phyloP scores from a whole-genome alignment of 306 rosid species.

The Neltuma alba region DNA sequence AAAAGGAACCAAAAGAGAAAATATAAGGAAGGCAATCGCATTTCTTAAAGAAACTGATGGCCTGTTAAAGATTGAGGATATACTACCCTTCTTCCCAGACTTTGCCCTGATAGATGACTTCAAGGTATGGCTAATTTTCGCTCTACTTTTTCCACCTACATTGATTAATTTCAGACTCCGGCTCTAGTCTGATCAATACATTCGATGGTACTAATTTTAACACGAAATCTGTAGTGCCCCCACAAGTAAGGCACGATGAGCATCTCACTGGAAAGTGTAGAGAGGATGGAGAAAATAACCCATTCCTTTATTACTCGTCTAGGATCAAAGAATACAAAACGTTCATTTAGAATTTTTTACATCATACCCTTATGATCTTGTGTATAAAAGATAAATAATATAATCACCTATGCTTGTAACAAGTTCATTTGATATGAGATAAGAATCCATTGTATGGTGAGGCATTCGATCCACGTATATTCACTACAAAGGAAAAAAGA shows the following conservation, averaged over 20 bases:
- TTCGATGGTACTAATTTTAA: background rate
- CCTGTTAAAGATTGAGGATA: conserved; percentile 90
- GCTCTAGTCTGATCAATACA: background rate
- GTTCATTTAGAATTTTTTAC: background rate
- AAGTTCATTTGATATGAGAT: conserved; percentile 1
- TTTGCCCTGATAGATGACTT: conserved; percentile 95
- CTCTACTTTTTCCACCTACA: conserved; percentile 26
- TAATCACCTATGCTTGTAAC: background rate
- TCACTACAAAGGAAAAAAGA: background rate
- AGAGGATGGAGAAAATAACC: background rate
- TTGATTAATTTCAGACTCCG: conserved; percentile 13
- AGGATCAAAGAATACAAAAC: background rate
- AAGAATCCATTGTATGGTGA: conserved; percentile 13
- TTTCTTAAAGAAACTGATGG: conserved; percentile 99
- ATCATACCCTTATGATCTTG: background rate
- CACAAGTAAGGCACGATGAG: background rate
- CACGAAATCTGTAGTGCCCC: background rate
- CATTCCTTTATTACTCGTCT: background rate
- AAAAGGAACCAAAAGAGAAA: conserved; percentile 95
- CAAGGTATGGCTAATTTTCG: conserved; percentile 56
- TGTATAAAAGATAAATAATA: background rate
- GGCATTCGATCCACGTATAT: background rate
- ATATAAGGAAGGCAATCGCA: conserved; percentile 94
- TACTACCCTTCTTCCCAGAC: conserved; percentile 95
- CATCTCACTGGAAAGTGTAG: background rate